Conservation (phyloP, 306 rosid genomes). For the Canavalia gladiata region DNA sequence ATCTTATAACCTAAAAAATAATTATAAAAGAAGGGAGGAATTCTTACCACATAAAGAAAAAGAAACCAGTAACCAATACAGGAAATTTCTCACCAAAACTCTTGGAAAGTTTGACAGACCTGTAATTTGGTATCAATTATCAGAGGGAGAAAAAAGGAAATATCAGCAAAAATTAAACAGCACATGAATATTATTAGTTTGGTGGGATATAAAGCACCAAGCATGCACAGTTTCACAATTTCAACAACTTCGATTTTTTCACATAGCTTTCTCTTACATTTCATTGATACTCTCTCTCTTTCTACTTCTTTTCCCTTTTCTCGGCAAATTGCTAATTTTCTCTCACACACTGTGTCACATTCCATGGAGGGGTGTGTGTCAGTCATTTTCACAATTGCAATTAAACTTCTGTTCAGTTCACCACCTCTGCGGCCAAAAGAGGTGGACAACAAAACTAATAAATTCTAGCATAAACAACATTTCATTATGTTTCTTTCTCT, state of each 20-base stretch:
- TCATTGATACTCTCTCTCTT: too few relatives aligned
- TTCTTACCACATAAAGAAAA: constrained; percentile 82
- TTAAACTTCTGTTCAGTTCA: background rate
- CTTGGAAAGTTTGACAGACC: constrained; percentile 56
- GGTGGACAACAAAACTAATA: too few relatives aligned
- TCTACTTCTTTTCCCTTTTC: too few relatives aligned
- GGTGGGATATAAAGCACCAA: background rate
- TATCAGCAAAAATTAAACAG: background rate
- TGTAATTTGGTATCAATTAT: constrained; percentile 38
- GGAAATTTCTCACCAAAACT: constrained; percentile 69
- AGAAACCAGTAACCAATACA: constrained; percentile 71
- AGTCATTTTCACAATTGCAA: too few relatives aligned
- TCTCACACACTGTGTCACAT: too few relatives aligned
- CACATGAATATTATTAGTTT: background rate
- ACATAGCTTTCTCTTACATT: too few relatives aligned
- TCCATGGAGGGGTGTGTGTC: too few relatives aligned
- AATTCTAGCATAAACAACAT: background rate
- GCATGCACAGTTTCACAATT: background rate
- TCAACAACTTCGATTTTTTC: too few relatives aligned
- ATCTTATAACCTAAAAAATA: background rate
- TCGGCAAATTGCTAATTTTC: too few relatives aligned
- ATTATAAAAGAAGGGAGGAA: background rate
- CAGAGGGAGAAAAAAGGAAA: background rate
- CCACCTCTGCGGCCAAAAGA: too few relatives aligned
- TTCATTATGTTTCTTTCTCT: background rate